Conservation (phyloP, 768 basidiomycete species). For the Rubroboletus pulcherrimus region DNA sequence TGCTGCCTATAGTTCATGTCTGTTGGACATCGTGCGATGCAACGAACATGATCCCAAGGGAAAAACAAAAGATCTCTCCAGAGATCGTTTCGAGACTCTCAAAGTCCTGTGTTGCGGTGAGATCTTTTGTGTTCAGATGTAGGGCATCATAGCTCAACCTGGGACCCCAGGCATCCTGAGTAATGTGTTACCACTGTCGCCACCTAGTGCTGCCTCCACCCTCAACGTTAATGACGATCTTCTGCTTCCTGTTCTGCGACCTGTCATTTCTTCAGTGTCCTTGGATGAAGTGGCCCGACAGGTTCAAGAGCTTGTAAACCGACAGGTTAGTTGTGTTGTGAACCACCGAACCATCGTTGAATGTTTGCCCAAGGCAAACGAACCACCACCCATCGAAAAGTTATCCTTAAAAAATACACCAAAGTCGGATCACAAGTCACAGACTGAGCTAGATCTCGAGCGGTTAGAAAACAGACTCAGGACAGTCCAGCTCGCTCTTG, state of each 20-base stretch:
- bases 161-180: constrained; percentile 58
- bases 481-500: constrained; percentile 78
- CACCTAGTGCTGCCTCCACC: constrained; percentile 56
- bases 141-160: not conserved
- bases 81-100: constrained; percentile 51
- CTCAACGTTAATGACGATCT: constrained; percentile 71
- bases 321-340: constrained; percentile 39
- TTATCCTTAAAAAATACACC: constrained; percentile 62
- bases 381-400: constrained; percentile 49
- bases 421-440: constrained; percentile 72
- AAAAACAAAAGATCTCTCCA: constrained; percentile 40
- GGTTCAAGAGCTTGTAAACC: constrained; percentile 50
- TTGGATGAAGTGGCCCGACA: constrained; percentile 46
- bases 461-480: constrained; percentile 65
- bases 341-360: not conserved
- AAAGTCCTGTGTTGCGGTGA: constrained; percentile 69
- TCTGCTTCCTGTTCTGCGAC: constrained; percentile 65
- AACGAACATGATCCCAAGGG: constrained; percentile 29
- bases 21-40: constrained; percentile 57
- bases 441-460: constrained; percentile 67
- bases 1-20: constrained; percentile 57
- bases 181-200: constrained; percentile 73
- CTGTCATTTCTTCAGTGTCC: constrained; percentile 58
- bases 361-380: constrained; percentile 36
- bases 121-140: constrained; percentile 8